phyloP scores from a whole-genome alignment of 257 asterid genomes.

The Petunia secreta region DNA sequence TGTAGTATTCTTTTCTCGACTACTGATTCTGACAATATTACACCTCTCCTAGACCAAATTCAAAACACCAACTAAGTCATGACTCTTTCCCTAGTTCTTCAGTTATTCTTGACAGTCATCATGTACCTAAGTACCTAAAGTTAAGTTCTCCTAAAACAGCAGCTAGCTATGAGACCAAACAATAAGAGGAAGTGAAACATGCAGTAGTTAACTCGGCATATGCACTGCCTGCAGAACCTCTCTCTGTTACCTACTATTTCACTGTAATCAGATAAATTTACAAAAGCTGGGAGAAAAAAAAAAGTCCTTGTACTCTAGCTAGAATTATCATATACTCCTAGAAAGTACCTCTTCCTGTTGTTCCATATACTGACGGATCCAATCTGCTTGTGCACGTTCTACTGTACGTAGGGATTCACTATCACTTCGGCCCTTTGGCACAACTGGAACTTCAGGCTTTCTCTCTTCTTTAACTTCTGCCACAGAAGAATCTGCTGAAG shows the following conservation, averaged over 20 bases:
- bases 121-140: not conserved
- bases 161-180: not conserved
- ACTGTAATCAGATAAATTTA: not conserved
- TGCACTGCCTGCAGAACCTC: constrained; percentile 20
- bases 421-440: constrained; percentile 61
- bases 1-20: not conserved
- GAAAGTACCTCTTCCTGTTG: constrained; percentile 87
- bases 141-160: not conserved
- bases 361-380: constrained; percentile 95
- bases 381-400: constrained; percentile 83
- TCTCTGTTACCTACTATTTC: constrained; percentile 6
- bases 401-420: constrained; percentile 61
- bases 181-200: not conserved
- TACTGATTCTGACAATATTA: not conserved
- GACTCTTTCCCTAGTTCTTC: not conserved
- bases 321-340: constrained; percentile 2
- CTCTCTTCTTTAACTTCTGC: constrained; percentile 46
- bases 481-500: constrained; percentile 57
- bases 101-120: not conserved
- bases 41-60: not conserved
- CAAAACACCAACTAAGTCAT: not conserved
- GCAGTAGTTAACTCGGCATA: constrained; percentile 22
- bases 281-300: too few species aligned
- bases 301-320: too few species aligned
- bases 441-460: constrained; percentile 42